Base-by-base conservation (phyloP, 2,329 filamentous ascomycete genomes). In the Nothophoma quercina region DNA sequence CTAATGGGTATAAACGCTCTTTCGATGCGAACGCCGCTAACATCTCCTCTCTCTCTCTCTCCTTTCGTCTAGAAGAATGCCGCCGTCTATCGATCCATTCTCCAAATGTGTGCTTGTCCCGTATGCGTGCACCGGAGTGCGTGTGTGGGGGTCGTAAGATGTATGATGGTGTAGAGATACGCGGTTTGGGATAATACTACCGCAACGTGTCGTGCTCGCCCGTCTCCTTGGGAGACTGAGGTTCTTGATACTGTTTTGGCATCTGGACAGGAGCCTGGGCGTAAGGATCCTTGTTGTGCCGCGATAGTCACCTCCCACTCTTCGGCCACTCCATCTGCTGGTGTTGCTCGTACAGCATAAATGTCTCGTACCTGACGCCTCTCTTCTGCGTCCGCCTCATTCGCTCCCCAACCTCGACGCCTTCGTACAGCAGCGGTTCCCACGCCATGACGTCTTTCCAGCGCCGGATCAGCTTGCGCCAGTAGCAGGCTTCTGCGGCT, bases 401-500 rank as follows among this genome's bases (percentile, higher is more conserved):
- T 40, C 51, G 57, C 25, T 59, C 58, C 4, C 67, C 64, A 2
- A 48, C 56, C 18, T 64, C 60, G 3, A 62, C 59, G 4, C 55
- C 59, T 18, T 60, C 58, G 32, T 67, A 73, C 34, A 68, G 35
- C 43, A 60, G 35, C 5, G 69, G 68, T 33, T 69, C 41, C 41
- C 48, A 51, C 16, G 60, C 56, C 25, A 59, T 64, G 21, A 70
- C 65, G 13, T 66, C 60, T 29, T 34, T 39, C 42, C 50, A 47
- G 29, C 42, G 36, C 13, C 25, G 36, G 35, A 53, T 47, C 29
- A 54, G 39, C 23, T 49, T 35, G 25, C 51, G 32, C 67, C 70
- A 73, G 32, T 73, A 73, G 46, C 70, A 72, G 2, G 69, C 64
- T 28, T 71, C 68, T 2, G 69, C 70, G 3, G 69, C 69, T 25